A percentile compares a stretch with the other conserved stretches of the same genome.
These are phyloP conservation scores for Pseudoturritis turrita DNA, from an alignment of 345 rosid genomes.

Conservation along the genomic window DNA sequence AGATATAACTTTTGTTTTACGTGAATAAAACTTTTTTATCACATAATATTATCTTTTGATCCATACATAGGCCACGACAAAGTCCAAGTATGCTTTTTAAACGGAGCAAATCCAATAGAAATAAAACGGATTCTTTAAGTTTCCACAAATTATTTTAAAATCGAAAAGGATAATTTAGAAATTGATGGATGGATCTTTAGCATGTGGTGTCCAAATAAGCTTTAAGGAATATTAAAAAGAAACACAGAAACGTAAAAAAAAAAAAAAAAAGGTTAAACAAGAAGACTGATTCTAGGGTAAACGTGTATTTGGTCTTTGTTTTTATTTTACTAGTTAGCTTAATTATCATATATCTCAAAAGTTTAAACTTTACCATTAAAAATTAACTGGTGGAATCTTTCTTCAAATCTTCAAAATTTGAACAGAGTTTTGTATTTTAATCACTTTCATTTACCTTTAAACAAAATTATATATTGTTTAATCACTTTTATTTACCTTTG, in stretches of 20 bases:
- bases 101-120: constrained; percentile 2
- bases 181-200: constrained; percentile 7
- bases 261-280: neutral
- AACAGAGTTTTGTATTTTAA: neutral
- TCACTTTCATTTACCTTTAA: neutral
- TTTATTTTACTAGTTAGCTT: neutral
- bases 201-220: constrained; percentile 22
- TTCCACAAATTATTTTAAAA: neutral
- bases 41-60: neutral
- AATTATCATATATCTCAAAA: neutral
- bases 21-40: neutral
- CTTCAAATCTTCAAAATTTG: constrained; percentile 25
- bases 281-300: neutral
- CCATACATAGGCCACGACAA: neutral
- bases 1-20: neutral
- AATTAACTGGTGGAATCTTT: constrained; percentile 14
- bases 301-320: constrained; percentile 25
- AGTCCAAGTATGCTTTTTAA: neutral
- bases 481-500: neutral
- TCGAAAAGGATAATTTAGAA: neutral
- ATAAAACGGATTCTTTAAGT: neutral
- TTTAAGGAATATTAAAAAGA: neutral
- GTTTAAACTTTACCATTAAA: constrained; percentile 7
- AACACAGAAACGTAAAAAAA: constrained; percentile 1
- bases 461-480: neutral